Percentiles rank a stretch among this genome's conserved stretches.
Conservation (phyloP, 1,284 basidiomycete genomes). For the Schizopora paradoxa region DNA sequence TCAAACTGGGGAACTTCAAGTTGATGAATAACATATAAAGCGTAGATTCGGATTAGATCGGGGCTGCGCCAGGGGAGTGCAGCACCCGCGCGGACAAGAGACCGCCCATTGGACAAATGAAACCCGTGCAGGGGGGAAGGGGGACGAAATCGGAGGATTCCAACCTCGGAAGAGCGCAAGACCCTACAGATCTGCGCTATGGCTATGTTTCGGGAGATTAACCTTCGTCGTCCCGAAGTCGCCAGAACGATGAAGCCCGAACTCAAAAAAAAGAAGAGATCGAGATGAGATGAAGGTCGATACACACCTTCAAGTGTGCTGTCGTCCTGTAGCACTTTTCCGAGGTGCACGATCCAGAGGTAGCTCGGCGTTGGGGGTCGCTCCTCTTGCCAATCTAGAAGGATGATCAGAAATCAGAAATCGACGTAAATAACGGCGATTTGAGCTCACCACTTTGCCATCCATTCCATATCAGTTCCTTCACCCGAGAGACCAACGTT, state of each 20-base stretch:
- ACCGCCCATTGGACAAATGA: constrained; percentile 3
- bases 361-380: constrained; percentile 76
- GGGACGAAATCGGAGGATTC: constrained; percentile 4
- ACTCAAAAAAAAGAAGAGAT: neutral
- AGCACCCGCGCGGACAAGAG: neutral
- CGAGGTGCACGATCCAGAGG: constrained; percentile 74
- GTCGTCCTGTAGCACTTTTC: constrained; percentile 81
- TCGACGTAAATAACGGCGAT: constrained; percentile 3
- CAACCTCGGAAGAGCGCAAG: neutral
- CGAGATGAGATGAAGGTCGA: constrained; percentile 6
- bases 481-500: constrained; percentile 73
- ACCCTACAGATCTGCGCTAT: neutral
- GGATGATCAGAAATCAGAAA: constrained; percentile 1
- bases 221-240: neutral
- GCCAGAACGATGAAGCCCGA: neutral
- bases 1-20: neutral
- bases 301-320: constrained; percentile 67
- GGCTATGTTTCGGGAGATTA: neutral
- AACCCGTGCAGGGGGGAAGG: neutral
- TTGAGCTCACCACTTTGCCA: constrained; percentile 69
- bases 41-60: neutral
- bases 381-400: constrained; percentile 72
- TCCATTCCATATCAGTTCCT: constrained; percentile 80
- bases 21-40: constrained; percentile 1
- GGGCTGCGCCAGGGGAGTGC: neutral